These are phyloP conservation scores for Sedum album DNA, from an alignment of 164 flowering plant species.

Conservation along the genomic window DNA sequence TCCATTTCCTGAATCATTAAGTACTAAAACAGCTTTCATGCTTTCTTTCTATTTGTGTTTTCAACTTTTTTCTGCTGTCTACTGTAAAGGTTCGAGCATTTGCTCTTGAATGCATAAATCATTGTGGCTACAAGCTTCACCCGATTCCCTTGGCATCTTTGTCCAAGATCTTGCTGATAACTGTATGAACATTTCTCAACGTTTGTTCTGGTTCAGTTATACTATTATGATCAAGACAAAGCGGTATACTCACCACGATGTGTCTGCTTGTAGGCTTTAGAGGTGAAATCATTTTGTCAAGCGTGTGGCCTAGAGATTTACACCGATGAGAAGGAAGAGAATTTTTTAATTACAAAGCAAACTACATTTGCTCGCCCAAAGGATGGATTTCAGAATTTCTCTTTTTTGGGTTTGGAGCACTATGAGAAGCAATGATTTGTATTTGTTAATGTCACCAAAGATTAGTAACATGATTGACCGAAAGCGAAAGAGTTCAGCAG, in stretches of 20 bases:
- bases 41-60: not conserved
- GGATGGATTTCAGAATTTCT: slow-evolving; percentile 30
- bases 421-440: slow-evolving; percentile 21
- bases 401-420: slow-evolving; percentile 35
- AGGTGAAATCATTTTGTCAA: slow-evolving; percentile 57
- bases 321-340: slow-evolving; percentile 47
- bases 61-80: not conserved
- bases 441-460: not conserved
- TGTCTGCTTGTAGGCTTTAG: slow-evolving; percentile 46
- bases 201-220: not conserved
- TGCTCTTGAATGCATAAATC: slow-evolving; percentile 53
- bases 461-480: not conserved
- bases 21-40: not conserved
- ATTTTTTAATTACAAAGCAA: slow-evolving; percentile 64
- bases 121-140: slow-evolving; percentile 75
- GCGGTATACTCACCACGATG: not conserved
- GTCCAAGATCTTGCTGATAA: slow-evolving; percentile 59
- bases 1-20: not conserved
- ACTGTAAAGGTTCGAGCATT: slow-evolving; percentile 42
- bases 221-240: not conserved
- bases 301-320: slow-evolving; percentile 65
- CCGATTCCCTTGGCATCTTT: slow-evolving; percentile 58
- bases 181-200: slow-evolving; percentile 25
- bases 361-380: slow-evolving; percentile 43
- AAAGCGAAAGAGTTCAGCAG: not conserved